phyloP scores from a whole-genome alignment of 345 rosid genomes.

The Rhizophora apiculata region DNA sequence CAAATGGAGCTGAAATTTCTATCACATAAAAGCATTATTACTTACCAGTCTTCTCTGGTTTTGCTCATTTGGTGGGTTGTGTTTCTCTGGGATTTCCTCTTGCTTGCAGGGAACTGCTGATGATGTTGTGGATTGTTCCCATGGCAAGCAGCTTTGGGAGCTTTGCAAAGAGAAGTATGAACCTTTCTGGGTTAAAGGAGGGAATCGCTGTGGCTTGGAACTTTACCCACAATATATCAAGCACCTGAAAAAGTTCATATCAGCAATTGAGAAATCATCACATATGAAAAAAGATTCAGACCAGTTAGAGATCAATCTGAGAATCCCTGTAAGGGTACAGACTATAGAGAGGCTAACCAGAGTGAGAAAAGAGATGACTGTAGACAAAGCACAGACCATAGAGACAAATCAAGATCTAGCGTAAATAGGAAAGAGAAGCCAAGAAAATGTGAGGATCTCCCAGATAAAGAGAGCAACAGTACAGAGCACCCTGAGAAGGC shows the following conservation, averaged over 20 bases:
- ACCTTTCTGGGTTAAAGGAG: constrained; percentile 91
- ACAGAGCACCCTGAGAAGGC: constrained; percentile 51
- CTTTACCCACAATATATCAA: constrained; percentile 75
- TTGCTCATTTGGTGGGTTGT: not conserved
- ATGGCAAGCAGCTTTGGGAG: constrained; percentile 83
- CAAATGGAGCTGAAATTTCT: not conserved
- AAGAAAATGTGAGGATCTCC: constrained; percentile 41
- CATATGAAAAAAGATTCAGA: constrained; percentile 30
- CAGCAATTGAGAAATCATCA: constrained; percentile 61
- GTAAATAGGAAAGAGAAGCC: constrained; percentile 52
- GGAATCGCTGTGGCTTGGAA: constrained; percentile 89
- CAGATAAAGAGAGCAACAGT: constrained; percentile 40
- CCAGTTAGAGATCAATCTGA: constrained; percentile 38
- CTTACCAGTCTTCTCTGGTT: not conserved
- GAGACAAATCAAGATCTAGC: constrained; percentile 51
- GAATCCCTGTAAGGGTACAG: constrained; percentile 56
- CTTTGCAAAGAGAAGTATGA: constrained; percentile 85
- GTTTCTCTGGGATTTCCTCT: constrained; percentile 10
- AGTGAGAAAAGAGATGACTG: constrained; percentile 50
- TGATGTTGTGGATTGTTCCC: constrained; percentile 90
- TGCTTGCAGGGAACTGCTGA: constrained; percentile 75
- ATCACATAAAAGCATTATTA: not conserved
- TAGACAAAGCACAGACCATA: constrained; percentile 51
- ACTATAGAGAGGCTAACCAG: constrained; percentile 49
- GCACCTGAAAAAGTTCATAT: constrained; percentile 84